phyloP scores from a whole-genome alignment of 495 filamentous ascomycete genomes.

The Talaromyces thailandensis region DNA sequence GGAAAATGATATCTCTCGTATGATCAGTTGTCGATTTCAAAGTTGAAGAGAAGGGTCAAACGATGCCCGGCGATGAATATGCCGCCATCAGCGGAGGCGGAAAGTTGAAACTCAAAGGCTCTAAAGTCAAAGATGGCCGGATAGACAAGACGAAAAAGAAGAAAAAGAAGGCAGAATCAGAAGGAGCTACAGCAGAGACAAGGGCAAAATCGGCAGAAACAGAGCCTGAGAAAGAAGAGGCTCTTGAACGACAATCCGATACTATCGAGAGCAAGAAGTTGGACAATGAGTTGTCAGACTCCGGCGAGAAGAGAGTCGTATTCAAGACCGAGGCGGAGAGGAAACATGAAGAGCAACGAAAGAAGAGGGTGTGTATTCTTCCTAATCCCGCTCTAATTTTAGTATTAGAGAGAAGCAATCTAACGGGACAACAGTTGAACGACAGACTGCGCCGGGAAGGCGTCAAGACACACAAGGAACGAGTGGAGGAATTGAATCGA shows the following conservation, averaged over 20 bases:
- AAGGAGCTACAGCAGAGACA: conserved; percentile 13
- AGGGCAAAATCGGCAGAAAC: not conserved
- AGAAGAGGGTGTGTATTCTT: conserved; percentile 56
- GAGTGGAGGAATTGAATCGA: conserved; percentile 90
- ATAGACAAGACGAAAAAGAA: conserved; percentile 52
- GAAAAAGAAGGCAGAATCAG: conserved; percentile 51
- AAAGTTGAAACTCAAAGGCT: conserved; percentile 74
- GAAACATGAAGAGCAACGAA: conserved; percentile 66
- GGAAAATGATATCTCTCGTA: not conserved
- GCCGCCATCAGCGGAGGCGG: conserved; percentile 51
- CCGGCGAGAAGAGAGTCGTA: conserved; percentile 3
- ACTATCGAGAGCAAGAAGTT: not conserved
- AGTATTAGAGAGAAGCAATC: not conserved
- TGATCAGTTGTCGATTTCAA: not conserved
- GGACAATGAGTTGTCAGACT: not conserved
- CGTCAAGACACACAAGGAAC: conserved; percentile 92
- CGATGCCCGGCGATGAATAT: conserved; percentile 63
- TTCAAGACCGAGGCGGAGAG: conserved; percentile 82
- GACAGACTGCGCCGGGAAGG: conserved; percentile 76
- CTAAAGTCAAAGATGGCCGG: conserved; percentile 41
- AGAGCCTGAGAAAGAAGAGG: not conserved
- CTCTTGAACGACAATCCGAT: not conserved
- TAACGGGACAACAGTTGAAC: conserved; percentile 33
- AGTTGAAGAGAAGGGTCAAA: not conserved
- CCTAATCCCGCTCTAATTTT: too few relatives aligned